These are phyloP conservation scores for Cercophora newfieldiana DNA, from an alignment of 495 filamentous ascomycete genomes.

Conservation along the genomic window DNA sequence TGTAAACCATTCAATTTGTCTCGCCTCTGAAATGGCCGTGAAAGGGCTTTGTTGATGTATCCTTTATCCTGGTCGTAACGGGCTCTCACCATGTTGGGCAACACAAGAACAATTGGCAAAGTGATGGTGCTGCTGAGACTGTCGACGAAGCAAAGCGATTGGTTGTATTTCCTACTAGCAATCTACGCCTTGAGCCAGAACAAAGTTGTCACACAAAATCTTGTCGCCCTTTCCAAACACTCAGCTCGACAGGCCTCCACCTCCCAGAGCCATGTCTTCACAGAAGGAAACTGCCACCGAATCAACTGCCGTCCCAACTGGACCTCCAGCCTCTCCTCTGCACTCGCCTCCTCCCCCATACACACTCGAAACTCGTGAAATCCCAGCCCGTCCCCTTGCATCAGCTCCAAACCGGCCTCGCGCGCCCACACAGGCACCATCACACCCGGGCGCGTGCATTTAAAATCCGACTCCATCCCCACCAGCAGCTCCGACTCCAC, in stretches of 20 bases:
- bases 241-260: background rate
- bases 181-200: constrained; percentile 1
- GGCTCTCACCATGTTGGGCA: no score
- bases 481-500: constrained; percentile 6
- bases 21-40: no score
- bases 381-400: background rate
- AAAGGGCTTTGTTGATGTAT: no score
- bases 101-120: no score
- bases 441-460: constrained; percentile 1
- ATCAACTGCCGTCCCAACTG: background rate
- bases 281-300: constrained; percentile 6
- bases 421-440: constrained; percentile 5
- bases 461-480: background rate
- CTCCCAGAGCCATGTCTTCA: constrained; percentile 10
- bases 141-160: no score
- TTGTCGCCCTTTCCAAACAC: constrained; percentile 2
- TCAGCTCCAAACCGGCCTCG: background rate
- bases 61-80: no score
- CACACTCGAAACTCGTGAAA: background rate
- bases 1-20: no score
- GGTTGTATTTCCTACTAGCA: background rate
- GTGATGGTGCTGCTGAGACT: no score
- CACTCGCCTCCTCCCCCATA: constrained; percentile 1
- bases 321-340: background rate
- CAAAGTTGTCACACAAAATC: background rate